phyloP scores from a whole-genome alignment of 148 eudicot species.

The Agrostemma githago region DNA sequence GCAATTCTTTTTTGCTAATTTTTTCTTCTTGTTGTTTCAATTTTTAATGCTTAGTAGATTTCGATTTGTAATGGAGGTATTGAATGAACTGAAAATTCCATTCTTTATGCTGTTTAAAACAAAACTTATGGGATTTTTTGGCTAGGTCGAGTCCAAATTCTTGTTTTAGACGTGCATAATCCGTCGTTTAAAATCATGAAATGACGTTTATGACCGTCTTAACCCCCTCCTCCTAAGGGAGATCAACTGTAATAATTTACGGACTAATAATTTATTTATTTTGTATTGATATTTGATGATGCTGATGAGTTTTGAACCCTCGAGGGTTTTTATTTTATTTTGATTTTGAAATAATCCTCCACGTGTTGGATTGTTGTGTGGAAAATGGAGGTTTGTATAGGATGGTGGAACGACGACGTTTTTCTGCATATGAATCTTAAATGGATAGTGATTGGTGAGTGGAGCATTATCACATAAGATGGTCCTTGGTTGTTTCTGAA shows the following conservation, averaged over 20 bases:
- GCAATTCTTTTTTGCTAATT: constrained; percentile 30
- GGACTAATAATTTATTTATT: too few species aligned
- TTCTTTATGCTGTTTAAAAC: constrained; percentile 21
- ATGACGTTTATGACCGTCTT: too few species aligned
- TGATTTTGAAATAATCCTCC: too few species aligned
- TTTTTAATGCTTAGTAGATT: neutral
- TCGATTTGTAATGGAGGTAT: neutral
- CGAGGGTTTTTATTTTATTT: too few species aligned
- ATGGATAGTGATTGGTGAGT: constrained; percentile 4
- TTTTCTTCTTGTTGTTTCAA: constrained; percentile 8
- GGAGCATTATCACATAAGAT: neutral
- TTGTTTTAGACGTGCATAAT: too few species aligned
- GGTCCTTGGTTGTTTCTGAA: constrained; percentile 1
- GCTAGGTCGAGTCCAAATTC: too few species aligned
- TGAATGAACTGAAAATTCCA: neutral
- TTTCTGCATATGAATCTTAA: constrained; percentile 2
- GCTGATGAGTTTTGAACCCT: neutral
- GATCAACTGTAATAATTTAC: too few species aligned
- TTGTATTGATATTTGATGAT: neutral
- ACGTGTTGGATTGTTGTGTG: neutral
- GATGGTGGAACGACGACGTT: neutral
- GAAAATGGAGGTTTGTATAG: neutral
- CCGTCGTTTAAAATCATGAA: too few species aligned
- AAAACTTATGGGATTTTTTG: constrained; percentile 17
- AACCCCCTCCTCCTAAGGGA: too few species aligned